Percentiles rank a stretch among this genome's conserved stretches.
Evolutionary conservation across 1,139 yeast genomes (phyloP).

Genomic region (Nakaseomyces glabratus): DNA sequence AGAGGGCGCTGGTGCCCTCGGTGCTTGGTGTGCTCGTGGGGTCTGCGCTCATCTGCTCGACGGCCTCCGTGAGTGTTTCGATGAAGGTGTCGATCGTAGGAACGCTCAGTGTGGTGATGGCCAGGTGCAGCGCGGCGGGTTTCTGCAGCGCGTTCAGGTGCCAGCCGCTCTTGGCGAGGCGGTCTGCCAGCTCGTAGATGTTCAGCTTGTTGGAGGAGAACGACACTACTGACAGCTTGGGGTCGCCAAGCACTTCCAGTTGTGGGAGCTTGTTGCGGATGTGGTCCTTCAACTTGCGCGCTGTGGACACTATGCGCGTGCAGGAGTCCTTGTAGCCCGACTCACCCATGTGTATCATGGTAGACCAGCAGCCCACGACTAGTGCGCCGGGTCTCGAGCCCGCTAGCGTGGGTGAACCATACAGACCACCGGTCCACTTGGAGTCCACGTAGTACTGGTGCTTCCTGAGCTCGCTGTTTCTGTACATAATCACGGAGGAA

Average conservation of each 20-base stretch:
- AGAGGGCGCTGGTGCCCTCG: slow-evolving; percentile 70
- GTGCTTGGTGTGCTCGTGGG: slow-evolving; percentile 28
- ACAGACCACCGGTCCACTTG: slow-evolving; percentile 91
- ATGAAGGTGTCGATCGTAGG: slow-evolving; percentile 56
- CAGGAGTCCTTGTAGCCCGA: slow-evolving; percentile 68
- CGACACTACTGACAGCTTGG: slow-evolving; percentile 70
- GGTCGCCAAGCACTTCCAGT: slow-evolving; percentile 72
- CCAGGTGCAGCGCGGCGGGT: slow-evolving; percentile 88
- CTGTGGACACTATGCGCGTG: slow-evolving; percentile 54
- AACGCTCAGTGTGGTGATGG: slow-evolving; percentile 66
- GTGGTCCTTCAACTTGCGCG: slow-evolving; percentile 47
- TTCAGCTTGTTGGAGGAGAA: slow-evolving; percentile 53
- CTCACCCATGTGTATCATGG: slow-evolving; percentile 69
- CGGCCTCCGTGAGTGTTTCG: slow-evolving; percentile 42
- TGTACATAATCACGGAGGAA: slow-evolving; percentile 84
- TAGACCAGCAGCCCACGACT: slow-evolving; percentile 97
- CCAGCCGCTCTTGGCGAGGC: slow-evolving; percentile 68
- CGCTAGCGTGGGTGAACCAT: slow-evolving; percentile 93
- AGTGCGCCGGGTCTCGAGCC: slow-evolving; percentile 97
- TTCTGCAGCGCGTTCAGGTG: slow-evolving; percentile 78
- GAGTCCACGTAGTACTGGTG: slow-evolving; percentile 77
- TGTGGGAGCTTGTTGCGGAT: slow-evolving; percentile 42
- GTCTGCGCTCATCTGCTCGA: slow-evolving; percentile 38
- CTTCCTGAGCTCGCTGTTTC: slow-evolving; percentile 54
- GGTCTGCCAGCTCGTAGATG: slow-evolving; percentile 70